Evolutionary conservation across 768 basidiomycete genomes (phyloP).

Genomic region (Pisolithus orientalis): DNA sequence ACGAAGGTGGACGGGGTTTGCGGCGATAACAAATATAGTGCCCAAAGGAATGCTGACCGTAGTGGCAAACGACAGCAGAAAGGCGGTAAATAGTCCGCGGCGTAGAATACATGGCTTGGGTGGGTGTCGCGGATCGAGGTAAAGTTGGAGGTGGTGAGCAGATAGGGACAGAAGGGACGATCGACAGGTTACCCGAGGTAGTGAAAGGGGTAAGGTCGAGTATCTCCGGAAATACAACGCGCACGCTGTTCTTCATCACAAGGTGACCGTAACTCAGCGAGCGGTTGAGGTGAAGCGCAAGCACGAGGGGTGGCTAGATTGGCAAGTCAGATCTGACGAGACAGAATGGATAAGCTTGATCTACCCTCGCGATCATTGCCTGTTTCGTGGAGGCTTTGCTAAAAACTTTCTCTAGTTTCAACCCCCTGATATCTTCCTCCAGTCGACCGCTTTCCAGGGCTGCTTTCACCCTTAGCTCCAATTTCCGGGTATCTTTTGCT

Average conservation of each 20-base stretch:
- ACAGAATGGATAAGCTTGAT: constrained; percentile 20
- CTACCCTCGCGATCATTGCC: constrained; percentile 85
- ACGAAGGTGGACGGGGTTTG: constrained; percentile 52
- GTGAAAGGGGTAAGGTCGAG: constrained; percentile 88
- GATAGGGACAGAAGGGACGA: constrained; percentile 61
- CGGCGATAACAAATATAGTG: constrained; percentile 92
- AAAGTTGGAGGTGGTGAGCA: constrained; percentile 52
- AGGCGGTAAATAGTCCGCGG: constrained; percentile 82
- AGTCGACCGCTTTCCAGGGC: constrained; percentile 71
- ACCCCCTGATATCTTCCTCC: constrained; percentile 78
- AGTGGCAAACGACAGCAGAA: constrained; percentile 84
- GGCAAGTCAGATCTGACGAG: constrained; percentile 12
- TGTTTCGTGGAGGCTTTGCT: constrained; percentile 79
- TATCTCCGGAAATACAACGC: constrained; percentile 76
- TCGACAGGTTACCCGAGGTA: constrained; percentile 73
- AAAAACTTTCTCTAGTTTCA: constrained; percentile 71
- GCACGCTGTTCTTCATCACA: constrained; percentile 79
- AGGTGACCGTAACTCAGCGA: constrained; percentile 75
- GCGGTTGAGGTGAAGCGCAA: constrained; percentile 87
- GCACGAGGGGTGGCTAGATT: constrained; percentile 72
- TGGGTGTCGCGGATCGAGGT: constrained; percentile 48
- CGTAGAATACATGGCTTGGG: constrained; percentile 44
- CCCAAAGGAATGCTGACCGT: constrained; percentile 87
- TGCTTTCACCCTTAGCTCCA: constrained; percentile 53
- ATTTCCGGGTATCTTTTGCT: constrained; percentile 61